These are phyloP conservation scores for Mychonastes homosphaera DNA, from an alignment of 139 green algal genomes.

Conservation along the genomic window DNA sequence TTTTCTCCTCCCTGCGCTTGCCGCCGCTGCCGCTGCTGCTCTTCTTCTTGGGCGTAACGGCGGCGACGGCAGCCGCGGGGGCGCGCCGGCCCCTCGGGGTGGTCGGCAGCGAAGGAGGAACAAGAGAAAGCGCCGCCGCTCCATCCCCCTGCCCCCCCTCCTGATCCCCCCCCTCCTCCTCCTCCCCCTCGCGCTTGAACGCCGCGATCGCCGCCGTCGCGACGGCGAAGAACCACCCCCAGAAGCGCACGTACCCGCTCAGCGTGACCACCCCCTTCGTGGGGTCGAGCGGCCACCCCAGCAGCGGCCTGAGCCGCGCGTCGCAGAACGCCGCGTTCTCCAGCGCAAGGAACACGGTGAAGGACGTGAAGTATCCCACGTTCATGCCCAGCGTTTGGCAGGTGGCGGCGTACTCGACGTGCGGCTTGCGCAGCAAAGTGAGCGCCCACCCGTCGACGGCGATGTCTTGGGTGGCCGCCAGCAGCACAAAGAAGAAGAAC, in stretches of 20 bases:
- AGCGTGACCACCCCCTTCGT: slow-evolving; percentile 46
- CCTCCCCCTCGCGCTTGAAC: slow-evolving; percentile 36
- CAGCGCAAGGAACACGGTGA: slow-evolving; percentile 88
- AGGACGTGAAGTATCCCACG: slow-evolving; percentile 83
- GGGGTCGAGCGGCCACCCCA: neutral
- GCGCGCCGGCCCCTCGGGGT: too few species aligned
- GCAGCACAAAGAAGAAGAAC: slow-evolving; percentile 78
- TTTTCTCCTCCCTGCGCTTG: neutral
- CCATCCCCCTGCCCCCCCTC: neutral
- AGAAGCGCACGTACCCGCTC: slow-evolving; percentile 66
- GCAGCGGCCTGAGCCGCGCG: slow-evolving; percentile 7
- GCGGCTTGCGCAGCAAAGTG: slow-evolving; percentile 65
- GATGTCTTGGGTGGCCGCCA: slow-evolving; percentile 90
- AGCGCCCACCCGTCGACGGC: slow-evolving; percentile 91
- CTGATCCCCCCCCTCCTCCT: neutral
- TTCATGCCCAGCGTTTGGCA: slow-evolving; percentile 91
- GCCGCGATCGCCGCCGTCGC: slow-evolving; percentile 52
- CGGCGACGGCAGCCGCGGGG: too few species aligned
- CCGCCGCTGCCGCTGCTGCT: neutral
- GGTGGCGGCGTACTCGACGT: slow-evolving; percentile 77
- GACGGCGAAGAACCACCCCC: slow-evolving; percentile 61
- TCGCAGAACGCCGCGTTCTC: slow-evolving; percentile 68
- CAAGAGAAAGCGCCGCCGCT: too few species aligned
- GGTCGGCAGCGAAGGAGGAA: too few species aligned
- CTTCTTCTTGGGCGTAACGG: too few species aligned